Base-by-base conservation (phyloP, 2,329 filamentous ascomycete genomes). In the Diaporthe vaccinii region DNA sequence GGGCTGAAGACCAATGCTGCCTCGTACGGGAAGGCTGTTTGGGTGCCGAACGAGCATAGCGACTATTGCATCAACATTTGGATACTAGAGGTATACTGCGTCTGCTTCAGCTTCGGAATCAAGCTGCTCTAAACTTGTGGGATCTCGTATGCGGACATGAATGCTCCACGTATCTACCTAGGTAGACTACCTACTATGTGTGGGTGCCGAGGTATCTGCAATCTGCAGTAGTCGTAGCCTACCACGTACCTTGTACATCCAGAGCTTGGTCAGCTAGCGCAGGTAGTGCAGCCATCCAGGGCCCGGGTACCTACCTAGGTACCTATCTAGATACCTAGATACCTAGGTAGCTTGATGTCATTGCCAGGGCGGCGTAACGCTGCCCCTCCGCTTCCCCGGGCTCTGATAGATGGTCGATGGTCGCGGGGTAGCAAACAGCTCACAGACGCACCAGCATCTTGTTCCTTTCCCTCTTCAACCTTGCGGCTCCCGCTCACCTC, bases 371-470 rank as follows among this genome's bases (percentile, higher is more conserved):
- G 12, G 12, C 57, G 10, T 10, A 25, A 15, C 14, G n/a, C 36
- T 62, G 39, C 36, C 59, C 39, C 59, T 41, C 34, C 22, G 39
- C 8, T 62, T 8, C 14, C 59, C 59, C n/a, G n/a, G 36, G 59
- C 58, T 25, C n/a, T n/a, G 22, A n/a, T 2, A 41, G 36, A 12
- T n/a, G 36, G 22, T 31, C 58, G 36, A 12, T n/a, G 36, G 22
- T 31, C 58, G 58, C 58, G 58, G 58, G 58, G 58, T 61, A 41
- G 22, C 22, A 44, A 41, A 61, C 36, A 61, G 58, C 58, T 41
- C 58, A 41, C n/a, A 25, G 58, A 28, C 36, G 20, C 58, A 28
- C 36, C 17, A 36, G 17, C n/a, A 20, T 6, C 36, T 61, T 28
- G 17, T 17, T 61, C 57, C 34, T 39, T 12, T 15, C 14, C 22